Evolutionary conservation across 495 filamentous ascomycete genomes (phyloP).

Genomic region (Friedmanniomyces endolithicus): DNA sequence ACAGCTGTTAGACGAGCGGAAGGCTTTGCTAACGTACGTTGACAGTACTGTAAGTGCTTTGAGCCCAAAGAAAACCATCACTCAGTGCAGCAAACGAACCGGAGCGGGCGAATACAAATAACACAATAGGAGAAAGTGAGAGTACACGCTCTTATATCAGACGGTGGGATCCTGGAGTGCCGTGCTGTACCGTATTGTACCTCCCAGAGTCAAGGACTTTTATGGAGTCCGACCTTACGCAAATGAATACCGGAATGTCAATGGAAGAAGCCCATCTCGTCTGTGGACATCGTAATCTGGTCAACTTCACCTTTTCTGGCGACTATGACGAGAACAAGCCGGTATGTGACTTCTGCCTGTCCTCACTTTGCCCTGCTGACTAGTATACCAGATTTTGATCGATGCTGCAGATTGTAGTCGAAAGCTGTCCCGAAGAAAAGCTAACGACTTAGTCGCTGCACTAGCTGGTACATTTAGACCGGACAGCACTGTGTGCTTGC

Average conservation of each 20-base stretch:
- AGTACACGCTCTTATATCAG: too few relatives aligned
- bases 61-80: too few relatives aligned
- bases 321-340: not conserved
- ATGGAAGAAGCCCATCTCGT: not conserved
- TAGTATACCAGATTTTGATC: slow-evolving; percentile 13
- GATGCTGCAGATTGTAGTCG: slow-evolving; percentile 15
- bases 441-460: slow-evolving; percentile 2
- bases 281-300: not conserved
- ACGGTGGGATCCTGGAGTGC: too few relatives aligned
- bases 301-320: slow-evolving; percentile 3
- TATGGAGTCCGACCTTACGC: not conserved
- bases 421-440: slow-evolving; percentile 1
- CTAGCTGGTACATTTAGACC: slow-evolving; percentile 6
- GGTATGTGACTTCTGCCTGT: not conserved
- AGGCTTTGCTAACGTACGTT: too few relatives aligned
- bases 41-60: too few relatives aligned
- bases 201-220: too few relatives aligned
- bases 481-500: slow-evolving; percentile 20
- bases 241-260: not conserved
- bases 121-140: too few relatives aligned
- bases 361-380: not conserved
- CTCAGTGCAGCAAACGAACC: too few relatives aligned
- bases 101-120: too few relatives aligned
- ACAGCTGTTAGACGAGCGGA: too few relatives aligned
- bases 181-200: too few relatives aligned